phyloP scores from a whole-genome alignment of 108 stramenopile species.

The Cyclotella sp. region DNA sequence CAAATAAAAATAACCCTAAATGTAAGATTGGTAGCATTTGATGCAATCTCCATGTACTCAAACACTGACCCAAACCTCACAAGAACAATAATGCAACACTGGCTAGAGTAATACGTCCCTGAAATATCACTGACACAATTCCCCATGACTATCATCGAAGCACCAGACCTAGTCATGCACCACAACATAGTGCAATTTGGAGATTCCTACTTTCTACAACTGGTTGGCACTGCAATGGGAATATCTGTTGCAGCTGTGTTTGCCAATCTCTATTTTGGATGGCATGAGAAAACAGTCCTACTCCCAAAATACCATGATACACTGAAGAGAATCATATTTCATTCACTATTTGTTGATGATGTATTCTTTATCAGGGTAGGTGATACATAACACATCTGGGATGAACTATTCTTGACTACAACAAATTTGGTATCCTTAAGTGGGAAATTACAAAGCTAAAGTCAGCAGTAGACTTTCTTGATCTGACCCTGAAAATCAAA shows the following conservation, averaged over 20 bases:
- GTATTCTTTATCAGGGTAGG: background rate
- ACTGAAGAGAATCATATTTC: background rate
- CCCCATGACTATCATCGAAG: background rate
- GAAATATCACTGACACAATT: background rate
- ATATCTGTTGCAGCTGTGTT: too few relatives aligned
- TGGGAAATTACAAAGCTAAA: background rate
- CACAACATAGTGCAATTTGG: too few relatives aligned
- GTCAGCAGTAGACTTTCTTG: too few relatives aligned
- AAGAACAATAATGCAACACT: background rate
- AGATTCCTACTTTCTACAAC: too few relatives aligned
- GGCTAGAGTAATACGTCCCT: background rate
- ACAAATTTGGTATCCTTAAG: conserved; percentile 2
- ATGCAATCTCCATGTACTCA: too few relatives aligned
- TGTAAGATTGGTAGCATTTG: too few relatives aligned
- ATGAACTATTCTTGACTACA: background rate
- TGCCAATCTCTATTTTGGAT: too few relatives aligned
- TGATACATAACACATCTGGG: background rate
- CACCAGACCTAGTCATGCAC: too few relatives aligned
- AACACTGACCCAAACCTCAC: background rate
- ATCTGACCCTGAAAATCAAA: background rate
- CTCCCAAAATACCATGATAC: too few relatives aligned
- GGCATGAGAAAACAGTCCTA: too few relatives aligned
- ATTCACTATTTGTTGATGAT: background rate
- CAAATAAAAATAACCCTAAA: too few relatives aligned
- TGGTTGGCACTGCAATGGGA: too few relatives aligned